These are phyloP conservation scores for carrot (Daucus carota) DNA, from an alignment of 129 eudicot species.

Conservation along the genomic window DNA sequence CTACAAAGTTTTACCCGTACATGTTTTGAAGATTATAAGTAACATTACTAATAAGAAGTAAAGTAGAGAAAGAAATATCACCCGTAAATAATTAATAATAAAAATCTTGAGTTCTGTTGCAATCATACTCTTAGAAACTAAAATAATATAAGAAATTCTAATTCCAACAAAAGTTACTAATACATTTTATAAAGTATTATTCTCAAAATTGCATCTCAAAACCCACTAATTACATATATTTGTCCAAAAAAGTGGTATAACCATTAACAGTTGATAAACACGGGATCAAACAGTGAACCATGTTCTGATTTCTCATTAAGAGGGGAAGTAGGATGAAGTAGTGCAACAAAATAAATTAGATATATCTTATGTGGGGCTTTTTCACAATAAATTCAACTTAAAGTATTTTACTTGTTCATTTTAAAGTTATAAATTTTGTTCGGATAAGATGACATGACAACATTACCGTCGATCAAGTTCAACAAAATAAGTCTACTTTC, in stretches of 20 bases:
- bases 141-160: background rate
- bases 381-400: background rate
- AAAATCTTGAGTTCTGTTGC: background rate
- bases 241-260: background rate
- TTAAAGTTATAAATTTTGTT: background rate
- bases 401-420: background rate
- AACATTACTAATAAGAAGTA: too few relatives aligned
- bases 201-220: background rate
- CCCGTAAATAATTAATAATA: too few relatives aligned
- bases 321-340: background rate
- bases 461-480: background rate
- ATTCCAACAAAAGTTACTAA: background rate
- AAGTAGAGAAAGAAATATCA: too few relatives aligned
- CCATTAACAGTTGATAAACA: background rate
- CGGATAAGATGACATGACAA: background rate
- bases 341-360: background rate
- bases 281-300: background rate
- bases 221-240: background rate
- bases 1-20: too few relatives aligned
- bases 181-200: background rate
- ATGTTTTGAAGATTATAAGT: too few relatives aligned
- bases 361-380: background rate
- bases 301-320: background rate
- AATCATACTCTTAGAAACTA: background rate
- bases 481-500: conserved; percentile 1